These are phyloP conservation scores for Arthrinium puccinioides DNA, from an alignment of 2,329 filamentous ascomycete species.

Conservation along the genomic window DNA sequence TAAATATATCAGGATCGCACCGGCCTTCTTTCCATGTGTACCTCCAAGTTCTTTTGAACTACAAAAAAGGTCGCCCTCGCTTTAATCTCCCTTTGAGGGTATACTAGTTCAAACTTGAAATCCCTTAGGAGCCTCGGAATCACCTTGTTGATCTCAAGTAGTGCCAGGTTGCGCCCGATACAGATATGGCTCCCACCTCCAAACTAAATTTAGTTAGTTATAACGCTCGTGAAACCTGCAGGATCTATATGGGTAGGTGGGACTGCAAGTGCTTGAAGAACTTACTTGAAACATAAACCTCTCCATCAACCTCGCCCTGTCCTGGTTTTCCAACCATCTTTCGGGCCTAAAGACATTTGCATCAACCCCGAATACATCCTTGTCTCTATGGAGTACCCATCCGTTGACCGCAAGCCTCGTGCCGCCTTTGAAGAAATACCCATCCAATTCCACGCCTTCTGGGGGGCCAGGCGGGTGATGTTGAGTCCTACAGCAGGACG, in stretches of 20 bases:
- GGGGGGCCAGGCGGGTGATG: conserved; percentile 44
- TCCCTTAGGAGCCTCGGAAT: conserved; percentile 46
- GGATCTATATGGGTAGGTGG: too few relatives aligned
- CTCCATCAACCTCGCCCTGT: conserved; percentile 39
- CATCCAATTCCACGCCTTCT: conserved; percentile 44
- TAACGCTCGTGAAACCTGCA: not conserved
- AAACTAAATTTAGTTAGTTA: conserved; percentile 30
- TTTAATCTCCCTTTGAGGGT: conserved; percentile 39
- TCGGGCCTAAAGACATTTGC: conserved; percentile 46
- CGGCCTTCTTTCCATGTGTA: conserved; percentile 33
- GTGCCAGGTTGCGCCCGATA: conserved; percentile 46
- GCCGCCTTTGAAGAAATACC: conserved; percentile 42
- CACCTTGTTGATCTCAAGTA: conserved; percentile 54
- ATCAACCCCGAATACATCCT: conserved; percentile 40
- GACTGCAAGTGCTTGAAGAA: too few relatives aligned
- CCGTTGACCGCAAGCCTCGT: conserved; percentile 46
- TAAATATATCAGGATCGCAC: too few relatives aligned
- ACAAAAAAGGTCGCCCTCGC: conserved; percentile 53
- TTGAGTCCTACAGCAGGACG: conserved; percentile 48
- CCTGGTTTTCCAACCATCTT: conserved; percentile 43
- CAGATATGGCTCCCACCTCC: conserved; percentile 47
- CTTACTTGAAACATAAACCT: conserved; percentile 48
- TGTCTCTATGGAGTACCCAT: conserved; percentile 44
- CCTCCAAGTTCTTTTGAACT: conserved; percentile 48
- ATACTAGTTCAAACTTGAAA: conserved; percentile 43